Percentiles rank a stretch among this genome's conserved stretches.
These are phyloP conservation scores for Aureobasidium lini DNA, from an alignment of 2,329 filamentous ascomycete genomes.

Conservation along the genomic window DNA sequence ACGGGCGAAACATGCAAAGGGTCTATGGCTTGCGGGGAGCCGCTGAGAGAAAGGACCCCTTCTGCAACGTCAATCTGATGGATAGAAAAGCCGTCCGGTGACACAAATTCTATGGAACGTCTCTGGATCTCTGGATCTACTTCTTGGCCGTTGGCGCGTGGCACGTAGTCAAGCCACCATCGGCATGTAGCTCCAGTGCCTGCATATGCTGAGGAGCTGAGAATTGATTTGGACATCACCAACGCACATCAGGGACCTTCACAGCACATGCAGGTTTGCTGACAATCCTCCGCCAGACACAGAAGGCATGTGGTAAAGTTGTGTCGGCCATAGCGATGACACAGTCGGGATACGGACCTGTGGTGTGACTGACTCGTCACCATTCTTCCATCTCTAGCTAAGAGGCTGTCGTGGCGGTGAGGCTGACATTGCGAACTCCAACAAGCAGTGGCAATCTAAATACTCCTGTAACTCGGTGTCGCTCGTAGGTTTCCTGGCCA, in stretches of 20 bases:
- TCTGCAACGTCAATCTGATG: constrained; percentile 2
- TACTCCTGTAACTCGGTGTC: background rate
- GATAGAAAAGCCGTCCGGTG: background rate
- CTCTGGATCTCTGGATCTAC: background rate
- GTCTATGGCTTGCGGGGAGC: constrained; percentile 3
- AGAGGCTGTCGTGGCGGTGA: background rate
- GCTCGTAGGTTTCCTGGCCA: background rate
- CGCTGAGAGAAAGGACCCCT: background rate
- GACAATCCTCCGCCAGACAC: background rate
- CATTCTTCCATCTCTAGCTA: background rate
- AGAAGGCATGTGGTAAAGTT: background rate
- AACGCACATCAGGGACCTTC: background rate
- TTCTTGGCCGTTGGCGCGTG: constrained; percentile 5
- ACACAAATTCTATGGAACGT: constrained; percentile 4
- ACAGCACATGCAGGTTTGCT: background rate
- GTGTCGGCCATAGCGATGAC: background rate
- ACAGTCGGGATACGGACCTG: background rate
- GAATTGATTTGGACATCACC: background rate
- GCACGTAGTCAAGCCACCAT: constrained; percentile 9
- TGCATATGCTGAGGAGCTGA: constrained; percentile 3
- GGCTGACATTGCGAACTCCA: background rate
- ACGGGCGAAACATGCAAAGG: background rate
- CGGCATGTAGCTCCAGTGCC: constrained; percentile 4
- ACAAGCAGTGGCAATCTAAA: background rate
- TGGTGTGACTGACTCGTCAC: background rate